phyloP scores from a whole-genome alignment of 1,284 basidiomycete species.

The Pterulicium gracile region DNA sequence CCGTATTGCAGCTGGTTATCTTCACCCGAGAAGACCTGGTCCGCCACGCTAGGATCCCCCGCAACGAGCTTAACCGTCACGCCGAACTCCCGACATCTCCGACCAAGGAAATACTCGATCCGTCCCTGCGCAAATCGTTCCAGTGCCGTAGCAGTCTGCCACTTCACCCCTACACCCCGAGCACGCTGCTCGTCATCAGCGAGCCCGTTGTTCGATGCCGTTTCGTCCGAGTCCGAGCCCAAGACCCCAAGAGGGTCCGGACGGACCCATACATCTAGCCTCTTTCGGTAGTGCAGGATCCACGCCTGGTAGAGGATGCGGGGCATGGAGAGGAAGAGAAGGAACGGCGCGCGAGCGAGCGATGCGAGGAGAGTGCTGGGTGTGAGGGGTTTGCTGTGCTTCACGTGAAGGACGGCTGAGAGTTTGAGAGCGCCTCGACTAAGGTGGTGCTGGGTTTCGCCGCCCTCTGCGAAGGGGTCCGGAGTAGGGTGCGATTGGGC shows the following conservation, averaged over 20 bases:
- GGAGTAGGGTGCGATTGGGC: too few relatives aligned
- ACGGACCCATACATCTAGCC: conserved; percentile 50
- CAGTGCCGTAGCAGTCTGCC: conserved; percentile 2
- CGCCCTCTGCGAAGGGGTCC: too few relatives aligned
- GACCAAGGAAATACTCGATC: neutral
- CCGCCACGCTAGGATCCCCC: conserved; percentile 12
- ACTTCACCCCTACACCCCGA: conserved; percentile 3
- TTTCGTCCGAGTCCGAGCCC: conserved; percentile 9
- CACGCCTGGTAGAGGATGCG: conserved; percentile 61
- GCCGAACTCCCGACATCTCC: neutral
- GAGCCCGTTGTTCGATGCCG: conserved; percentile 6
- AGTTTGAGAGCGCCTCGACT: conserved; percentile 37
- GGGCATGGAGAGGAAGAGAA: conserved; percentile 46
- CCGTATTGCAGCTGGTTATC: conserved; percentile 2
- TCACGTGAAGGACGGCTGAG: conserved; percentile 30
- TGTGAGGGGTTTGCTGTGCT: conserved; percentile 29
- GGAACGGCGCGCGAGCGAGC: conserved; percentile 40
- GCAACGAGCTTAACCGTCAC: neutral
- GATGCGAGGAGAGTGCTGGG: conserved; percentile 29
- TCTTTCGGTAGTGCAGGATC: conserved; percentile 54
- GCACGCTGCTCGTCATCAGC: conserved; percentile 2
- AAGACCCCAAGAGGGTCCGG: conserved; percentile 49
- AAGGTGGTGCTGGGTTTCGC: conserved; percentile 10
- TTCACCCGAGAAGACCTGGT: conserved; percentile 12
- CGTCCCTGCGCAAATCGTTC: conserved; percentile 2